Conservation (phyloP, 1,284 basidiomycete genomes). For the Fomitopsis palustris region DNA sequence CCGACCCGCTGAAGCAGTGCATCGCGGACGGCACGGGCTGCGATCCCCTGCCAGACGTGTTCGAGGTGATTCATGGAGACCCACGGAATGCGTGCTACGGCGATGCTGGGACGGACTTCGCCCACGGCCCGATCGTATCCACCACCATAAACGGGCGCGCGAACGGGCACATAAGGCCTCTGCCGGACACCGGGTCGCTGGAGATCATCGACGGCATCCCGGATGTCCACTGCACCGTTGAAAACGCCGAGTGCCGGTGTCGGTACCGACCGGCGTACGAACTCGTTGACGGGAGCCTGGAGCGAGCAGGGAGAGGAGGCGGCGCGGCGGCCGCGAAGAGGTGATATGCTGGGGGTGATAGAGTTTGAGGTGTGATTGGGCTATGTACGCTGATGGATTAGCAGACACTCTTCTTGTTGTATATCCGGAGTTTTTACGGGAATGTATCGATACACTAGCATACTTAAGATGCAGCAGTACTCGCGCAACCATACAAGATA, state of each 20-base stretch:
- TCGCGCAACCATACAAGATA: neutral
- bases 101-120: neutral
- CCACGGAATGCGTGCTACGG: neutral
- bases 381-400: neutral
- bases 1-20: conserved; percentile 6
- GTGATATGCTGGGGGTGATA: neutral
- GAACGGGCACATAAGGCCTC: neutral
- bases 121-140: neutral
- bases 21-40: conserved; percentile 5
- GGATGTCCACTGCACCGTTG: conserved; percentile 12
- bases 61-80: conserved; percentile 14
- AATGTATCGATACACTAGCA: neutral
- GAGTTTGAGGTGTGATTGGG: neutral
- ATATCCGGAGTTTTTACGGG: neutral
- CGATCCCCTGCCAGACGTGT: conserved; percentile 15
- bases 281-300: conserved; percentile 70
- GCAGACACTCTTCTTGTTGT: neutral
- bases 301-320: conserved; percentile 47
- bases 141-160: neutral
- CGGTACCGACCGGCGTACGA: conserved; percentile 78
- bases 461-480: too few relatives aligned
- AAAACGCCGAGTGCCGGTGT: conserved; percentile 14
- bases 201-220: neutral
- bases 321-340: neutral
- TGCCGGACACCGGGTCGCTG: neutral